phyloP scores from a whole-genome alignment of 768 basidiomycete species.

The Boletus insuetus region DNA sequence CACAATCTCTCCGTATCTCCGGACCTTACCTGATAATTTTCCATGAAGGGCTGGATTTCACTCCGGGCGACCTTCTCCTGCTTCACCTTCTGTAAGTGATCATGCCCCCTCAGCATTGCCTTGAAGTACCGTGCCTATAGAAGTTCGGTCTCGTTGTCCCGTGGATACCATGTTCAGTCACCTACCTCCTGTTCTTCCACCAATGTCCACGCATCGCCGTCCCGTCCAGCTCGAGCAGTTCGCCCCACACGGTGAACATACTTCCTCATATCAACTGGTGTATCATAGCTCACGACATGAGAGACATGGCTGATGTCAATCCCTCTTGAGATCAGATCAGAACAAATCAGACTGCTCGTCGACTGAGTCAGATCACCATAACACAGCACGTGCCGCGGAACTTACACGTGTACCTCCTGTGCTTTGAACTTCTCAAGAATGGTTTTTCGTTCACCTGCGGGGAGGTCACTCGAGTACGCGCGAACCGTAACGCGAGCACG shows the following conservation, averaged over 20 bases:
- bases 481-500: conserved; percentile 43
- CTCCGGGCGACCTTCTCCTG: conserved; percentile 61
- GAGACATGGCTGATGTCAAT: conserved; percentile 92
- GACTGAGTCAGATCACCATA: conserved; percentile 2
- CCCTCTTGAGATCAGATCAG: conserved; percentile 93
- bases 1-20: background rate
- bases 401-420: conserved; percentile 81
- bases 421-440: conserved; percentile 81
- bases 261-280: conserved; percentile 95
- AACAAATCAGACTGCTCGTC: conserved; percentile 80
- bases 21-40: conserved; percentile 64
- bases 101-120: conserved; percentile 67
- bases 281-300: conserved; percentile 94
- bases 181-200: conserved; percentile 91
- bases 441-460: conserved; percentile 63
- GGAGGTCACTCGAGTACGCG: conserved; percentile 87
- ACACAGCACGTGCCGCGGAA: conserved; percentile 2
- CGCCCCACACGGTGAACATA: conserved; percentile 97
- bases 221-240: conserved; percentile 88
- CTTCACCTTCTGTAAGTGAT: conserved; percentile 68
- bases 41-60: conserved; percentile 52
- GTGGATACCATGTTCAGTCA: background rate
- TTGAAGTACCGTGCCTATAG: conserved; percentile 85
- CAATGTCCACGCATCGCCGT: conserved; percentile 90
- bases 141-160: background rate